Evolutionary conservation across 495 filamentous ascomycete genomes (phyloP).

Genomic region (Penicillium bovifimosum): DNA sequence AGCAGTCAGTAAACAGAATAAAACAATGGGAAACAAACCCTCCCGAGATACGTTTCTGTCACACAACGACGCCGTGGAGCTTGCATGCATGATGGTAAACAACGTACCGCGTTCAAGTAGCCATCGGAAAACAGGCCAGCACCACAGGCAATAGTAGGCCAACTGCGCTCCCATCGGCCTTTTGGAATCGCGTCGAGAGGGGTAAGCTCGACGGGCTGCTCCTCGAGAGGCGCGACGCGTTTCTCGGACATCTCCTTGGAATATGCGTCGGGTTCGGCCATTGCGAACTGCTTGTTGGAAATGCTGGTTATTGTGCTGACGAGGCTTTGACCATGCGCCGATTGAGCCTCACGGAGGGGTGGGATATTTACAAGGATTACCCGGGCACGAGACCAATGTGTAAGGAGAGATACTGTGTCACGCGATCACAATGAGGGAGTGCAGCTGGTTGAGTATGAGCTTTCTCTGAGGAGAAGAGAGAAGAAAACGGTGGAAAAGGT

Average conservation of each 20-base stretch:
- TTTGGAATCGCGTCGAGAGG: slow-evolving; percentile 41
- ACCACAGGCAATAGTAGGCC: slow-evolving; percentile 74
- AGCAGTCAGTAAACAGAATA: slow-evolving; percentile 3
- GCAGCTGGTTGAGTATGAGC: neutral
- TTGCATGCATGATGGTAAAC: neutral
- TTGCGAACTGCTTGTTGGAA: slow-evolving; percentile 2
- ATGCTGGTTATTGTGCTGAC: neutral
- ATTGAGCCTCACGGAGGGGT: neutral
- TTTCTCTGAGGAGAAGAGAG: neutral
- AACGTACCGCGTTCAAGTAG: slow-evolving; percentile 71
- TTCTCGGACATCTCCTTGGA: slow-evolving; percentile 17
- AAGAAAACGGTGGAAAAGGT: neutral
- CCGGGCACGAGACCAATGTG: slow-evolving; percentile 1
- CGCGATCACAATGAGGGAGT: neutral
- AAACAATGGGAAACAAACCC: neutral
- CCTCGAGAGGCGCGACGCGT: slow-evolving; percentile 6
- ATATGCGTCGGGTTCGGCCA: neutral
- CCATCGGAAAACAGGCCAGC: slow-evolving; percentile 88
- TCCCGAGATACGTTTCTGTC: neutral
- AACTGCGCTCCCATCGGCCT: slow-evolving; percentile 54
- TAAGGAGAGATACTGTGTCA: slow-evolving; percentile 1
- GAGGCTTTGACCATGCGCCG: neutral
- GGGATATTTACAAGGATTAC: neutral
- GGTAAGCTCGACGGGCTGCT: slow-evolving; percentile 15
- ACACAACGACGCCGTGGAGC: neutral